Evolutionary conservation across 1,139 yeast genomes (phyloP), one percentile per base, ranked within the genome.

Genomic region (Kodamaea arcana): DNA sequence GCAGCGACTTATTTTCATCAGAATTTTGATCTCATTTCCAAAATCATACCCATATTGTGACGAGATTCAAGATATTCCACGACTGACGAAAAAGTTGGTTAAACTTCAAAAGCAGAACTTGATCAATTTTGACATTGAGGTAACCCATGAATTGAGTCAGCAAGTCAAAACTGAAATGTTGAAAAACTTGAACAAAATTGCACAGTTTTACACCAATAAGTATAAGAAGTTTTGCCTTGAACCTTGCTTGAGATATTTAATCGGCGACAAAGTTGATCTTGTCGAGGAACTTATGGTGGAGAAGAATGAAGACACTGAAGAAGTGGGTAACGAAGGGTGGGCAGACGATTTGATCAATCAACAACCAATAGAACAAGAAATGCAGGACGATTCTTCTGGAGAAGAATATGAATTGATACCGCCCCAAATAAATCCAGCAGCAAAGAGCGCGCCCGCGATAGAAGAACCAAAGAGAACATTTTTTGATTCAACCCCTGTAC

Each of bases 401-500:
- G 71, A 57, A 24, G 66, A 63, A 24, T 63, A 58, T 12, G 39
- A 35, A 10, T 26, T 33, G 13, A 31, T 37, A 1, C 34, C 35
- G 2, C 28, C 31, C 3, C 27, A 20, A 12, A 30, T 30, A 12
- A 29, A 22, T 17, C 26, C 25, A n/a, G 29, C 27, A n/a, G 27
- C 22, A 11, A 25, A 20, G 22, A 27, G 30, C 5, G 30, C 25
- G n/a, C 29, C 31, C 11, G 28, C 24, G 8, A 15, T 25, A 14
- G 28, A 17, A n/a, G 36, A 27, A 5, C 24, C 24, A 6, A 24
- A 34, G 15, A 23, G 25, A 3, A 39, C 56, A 6, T 48, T 60
- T 12, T 75, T 80, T 48, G 95, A 87, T 50, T 80, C 88, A 25
- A 86, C 95, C 0, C 97, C 97, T 0, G 71, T 88, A 3, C 96